phyloP scores from a whole-genome alignment of 1,139 yeast species.

The Magnusiomyces clavatus region DNA sequence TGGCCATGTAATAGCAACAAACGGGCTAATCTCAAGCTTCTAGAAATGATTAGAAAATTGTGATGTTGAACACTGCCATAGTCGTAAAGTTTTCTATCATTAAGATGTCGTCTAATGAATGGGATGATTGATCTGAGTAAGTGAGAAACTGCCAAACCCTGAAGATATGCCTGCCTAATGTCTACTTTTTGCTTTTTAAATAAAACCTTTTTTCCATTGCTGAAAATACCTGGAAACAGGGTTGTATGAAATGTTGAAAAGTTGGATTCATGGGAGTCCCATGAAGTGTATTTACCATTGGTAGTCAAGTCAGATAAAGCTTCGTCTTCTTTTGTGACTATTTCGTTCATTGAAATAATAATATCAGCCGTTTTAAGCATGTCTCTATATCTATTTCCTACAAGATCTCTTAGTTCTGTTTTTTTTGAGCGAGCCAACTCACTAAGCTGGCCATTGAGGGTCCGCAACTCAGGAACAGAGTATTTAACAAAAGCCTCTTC shows the following conservation, averaged over 20 bases:
- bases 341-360: slow-evolving; percentile 46
- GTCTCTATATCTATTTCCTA: slow-evolving; percentile 61
- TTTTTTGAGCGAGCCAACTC: slow-evolving; percentile 28
- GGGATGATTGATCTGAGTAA: slow-evolving; percentile 10
- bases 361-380: slow-evolving; percentile 62
- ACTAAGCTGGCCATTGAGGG: slow-evolving; percentile 19
- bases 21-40: slow-evolving; percentile 14
- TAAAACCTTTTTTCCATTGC: slow-evolving; percentile 6
- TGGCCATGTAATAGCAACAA: background rate
- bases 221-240: background rate
- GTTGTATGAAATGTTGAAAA: background rate
- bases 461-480: slow-evolving; percentile 22
- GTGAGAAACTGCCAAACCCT: slow-evolving; percentile 8
- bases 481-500: slow-evolving; percentile 24
- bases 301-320: slow-evolving; percentile 20
- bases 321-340: slow-evolving; percentile 28
- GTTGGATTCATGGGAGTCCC: slow-evolving; percentile 14
- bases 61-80: slow-evolving; percentile 2
- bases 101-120: slow-evolving; percentile 11
- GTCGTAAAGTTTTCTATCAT: background rate
- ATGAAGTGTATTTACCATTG: slow-evolving; percentile 16
- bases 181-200: background rate
- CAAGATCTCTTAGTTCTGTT: slow-evolving; percentile 46
- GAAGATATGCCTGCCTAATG: background rate
- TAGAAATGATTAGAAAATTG: slow-evolving; percentile 14